Base-by-base conservation (phyloP, 805 yeast genomes). In the Candida montana region DNA sequence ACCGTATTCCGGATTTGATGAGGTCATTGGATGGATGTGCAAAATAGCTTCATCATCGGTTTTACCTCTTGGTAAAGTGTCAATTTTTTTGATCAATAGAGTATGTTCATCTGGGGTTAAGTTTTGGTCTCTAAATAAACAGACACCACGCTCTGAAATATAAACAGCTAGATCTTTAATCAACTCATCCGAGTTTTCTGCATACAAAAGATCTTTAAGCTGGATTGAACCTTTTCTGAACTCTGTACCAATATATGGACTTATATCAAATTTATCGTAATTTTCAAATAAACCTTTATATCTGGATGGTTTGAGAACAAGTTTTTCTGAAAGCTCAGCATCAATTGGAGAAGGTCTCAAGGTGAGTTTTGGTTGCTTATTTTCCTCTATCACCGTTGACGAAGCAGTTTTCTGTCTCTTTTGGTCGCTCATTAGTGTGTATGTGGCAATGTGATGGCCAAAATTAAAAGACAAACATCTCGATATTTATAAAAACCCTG, bases 21-120 rank as follows among this genome's bases (percentile, higher is more conserved):
- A 19, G 9, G 39, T 35, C 39, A 35, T 35, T 18, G 39, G 39
- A 19, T 35, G 33, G 12, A 35, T 28, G 27, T 35, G 39, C 10
- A 35, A n/a, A 5, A 5, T 12, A 11, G 39, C 39, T 28, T 35
- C 39, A 7, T 35, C 39, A 4, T 26, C 27, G 3, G 16, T 27
- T 12, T 28, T 10, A 5, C 33, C 33, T 19, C 33, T 31, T 6
- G 33, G 33, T 17, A 31, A 31, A 7, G 33, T 17, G 13, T 31
- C 33, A 31, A 31, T 31, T 23, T 31, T 31, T 23, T 31, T 31
- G 33, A 31, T 31, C 6, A 31, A 11, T 11, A 31, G 13, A 18
- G 33, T 31, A 13, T 31, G 33, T 19, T 31, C 33, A 6, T 31
- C 33, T 17, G 33, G 33, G 4, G 33, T 31, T 18, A 31, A 18